phyloP scores from a whole-genome alignment of 345 rosid genomes.

The Gossypium thurberi region DNA sequence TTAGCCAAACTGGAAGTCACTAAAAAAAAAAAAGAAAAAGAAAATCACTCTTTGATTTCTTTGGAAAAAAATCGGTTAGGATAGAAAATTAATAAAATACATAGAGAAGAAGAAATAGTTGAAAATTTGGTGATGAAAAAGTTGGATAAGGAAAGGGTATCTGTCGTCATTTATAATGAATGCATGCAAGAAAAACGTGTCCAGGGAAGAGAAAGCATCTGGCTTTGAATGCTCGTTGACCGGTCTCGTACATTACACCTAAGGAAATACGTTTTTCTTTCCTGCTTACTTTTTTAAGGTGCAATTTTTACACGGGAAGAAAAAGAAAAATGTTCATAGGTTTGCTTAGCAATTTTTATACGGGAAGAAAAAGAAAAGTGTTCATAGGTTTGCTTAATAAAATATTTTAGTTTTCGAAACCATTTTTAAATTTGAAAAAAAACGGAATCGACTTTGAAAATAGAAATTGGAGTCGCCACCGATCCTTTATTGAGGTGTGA shows the following conservation, averaged over 20 bases:
- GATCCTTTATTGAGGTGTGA: too few species aligned
- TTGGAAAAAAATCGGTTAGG: background rate
- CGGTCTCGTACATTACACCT: background rate
- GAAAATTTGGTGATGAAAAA: background rate
- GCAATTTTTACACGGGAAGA: too few species aligned
- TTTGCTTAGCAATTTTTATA: too few species aligned
- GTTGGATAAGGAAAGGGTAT: background rate
- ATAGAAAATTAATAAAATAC: background rate
- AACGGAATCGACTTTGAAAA: too few species aligned
- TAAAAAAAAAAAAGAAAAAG: too few species aligned
- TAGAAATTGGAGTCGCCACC: too few species aligned
- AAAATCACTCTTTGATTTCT: background rate
- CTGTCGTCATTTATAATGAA: background rate
- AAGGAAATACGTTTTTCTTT: background rate
- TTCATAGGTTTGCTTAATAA: too few species aligned
- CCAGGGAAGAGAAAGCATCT: background rate
- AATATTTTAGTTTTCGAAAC: too few species aligned
- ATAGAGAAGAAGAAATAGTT: background rate
- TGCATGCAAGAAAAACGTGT: background rate
- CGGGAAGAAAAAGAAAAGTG: too few species aligned
- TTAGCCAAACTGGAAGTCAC: background rate
- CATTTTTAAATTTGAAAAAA: too few species aligned
- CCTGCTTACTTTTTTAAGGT: too few species aligned
- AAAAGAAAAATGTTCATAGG: too few species aligned
- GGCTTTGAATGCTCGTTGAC: background rate